Evolutionary conservation across 208 protist species (phyloP), one percentile per base, ranked within the genome.

Genomic region (Leishmania aethiopica): DNA sequence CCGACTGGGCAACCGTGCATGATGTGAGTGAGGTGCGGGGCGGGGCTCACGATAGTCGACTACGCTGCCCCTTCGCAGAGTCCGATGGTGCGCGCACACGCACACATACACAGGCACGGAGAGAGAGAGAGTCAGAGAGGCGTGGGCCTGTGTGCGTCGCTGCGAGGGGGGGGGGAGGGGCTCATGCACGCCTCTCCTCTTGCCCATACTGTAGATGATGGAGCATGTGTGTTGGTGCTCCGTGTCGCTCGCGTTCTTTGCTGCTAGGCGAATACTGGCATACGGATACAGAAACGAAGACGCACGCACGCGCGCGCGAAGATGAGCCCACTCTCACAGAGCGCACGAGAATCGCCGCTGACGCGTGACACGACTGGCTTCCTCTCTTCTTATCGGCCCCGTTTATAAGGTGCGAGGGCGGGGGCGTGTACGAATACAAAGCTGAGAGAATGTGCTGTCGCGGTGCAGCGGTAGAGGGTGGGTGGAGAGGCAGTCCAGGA

Each of bases 61-160:
- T 55, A 55, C 51, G 51, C 10, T 55, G 51, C 51, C 51, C 25
- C 60, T 28, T 35, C 60, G 28, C 8, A 37, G 60, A 66, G 66
- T 47, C 37, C 17, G 40, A 72, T 51, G 7, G 42, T 42, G 47
- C 70, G 22, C 28, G 22, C 47, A 53, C 42, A 57, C 35, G 32
- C 28, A 66, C 74, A 78, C 74, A 78, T 28, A 47, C 55, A n/a
- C 42, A 59, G 4, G 35, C 47, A 77, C 47, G n/a, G 11, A 49
- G 47, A 77, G 40, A 75, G 10, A 66, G 25, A 66, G n/a, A 17
- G 60, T 5, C 28, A 13, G 7, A 35, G 60, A 37, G 19, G 28
- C 70, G 47, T 15, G 25, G 17, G 5, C n/a, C 4, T 55, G 70
- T 37, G 70, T 49, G 10, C 42, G 28, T 59, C 42, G 40, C 60